Percentiles rank a stretch among this genome's conserved stretches.
phyloP scores from a whole-genome alignment of 495 filamentous ascomycete genomes.

The Aspergillus diversus region DNA sequence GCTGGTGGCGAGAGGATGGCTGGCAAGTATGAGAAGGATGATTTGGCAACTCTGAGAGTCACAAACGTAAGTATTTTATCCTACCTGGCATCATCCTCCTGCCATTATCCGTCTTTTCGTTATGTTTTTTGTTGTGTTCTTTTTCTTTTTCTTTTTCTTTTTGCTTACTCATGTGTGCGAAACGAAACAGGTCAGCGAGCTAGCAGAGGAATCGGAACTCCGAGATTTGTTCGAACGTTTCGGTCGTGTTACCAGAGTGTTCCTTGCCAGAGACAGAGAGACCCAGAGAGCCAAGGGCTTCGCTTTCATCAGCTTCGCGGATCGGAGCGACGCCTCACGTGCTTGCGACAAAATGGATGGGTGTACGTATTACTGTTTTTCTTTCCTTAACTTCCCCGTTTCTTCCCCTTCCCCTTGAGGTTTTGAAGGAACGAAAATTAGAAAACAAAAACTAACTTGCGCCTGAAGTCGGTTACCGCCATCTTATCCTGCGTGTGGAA shows the following conservation, averaged over 20 bases:
- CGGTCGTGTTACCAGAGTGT: slow-evolving; percentile 94
- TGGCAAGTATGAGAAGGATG: slow-evolving; percentile 93
- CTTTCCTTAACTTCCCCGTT: background rate
- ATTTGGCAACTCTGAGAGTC: slow-evolving; percentile 91
- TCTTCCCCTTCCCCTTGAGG: background rate
- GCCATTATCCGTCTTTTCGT: background rate
- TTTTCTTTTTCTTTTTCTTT: slow-evolving; percentile 19
- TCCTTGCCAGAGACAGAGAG: slow-evolving; percentile 95
- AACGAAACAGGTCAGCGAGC: slow-evolving; percentile 77
- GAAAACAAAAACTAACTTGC: slow-evolving; percentile 10
- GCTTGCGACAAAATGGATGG: slow-evolving; percentile 98
- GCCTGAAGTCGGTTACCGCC: slow-evolving; percentile 74
- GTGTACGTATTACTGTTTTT: slow-evolving; percentile 56
- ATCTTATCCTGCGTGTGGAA: slow-evolving; percentile 87
- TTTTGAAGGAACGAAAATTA: background rate
- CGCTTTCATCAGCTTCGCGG: slow-evolving; percentile 94
- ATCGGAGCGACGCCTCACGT: slow-evolving; percentile 82
- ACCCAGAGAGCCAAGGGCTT: slow-evolving; percentile 96
- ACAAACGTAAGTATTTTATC: slow-evolving; percentile 77
- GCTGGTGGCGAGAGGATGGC: slow-evolving; percentile 84
- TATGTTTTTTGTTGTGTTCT: slow-evolving; percentile 13
- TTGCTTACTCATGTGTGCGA: background rate
- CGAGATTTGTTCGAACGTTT: slow-evolving; percentile 98
- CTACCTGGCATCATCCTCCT: background rate
- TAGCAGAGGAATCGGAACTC: slow-evolving; percentile 92